Evolutionary conservation across 768 basidiomycete species (phyloP).

Genomic region (Suillus plorans): DNA sequence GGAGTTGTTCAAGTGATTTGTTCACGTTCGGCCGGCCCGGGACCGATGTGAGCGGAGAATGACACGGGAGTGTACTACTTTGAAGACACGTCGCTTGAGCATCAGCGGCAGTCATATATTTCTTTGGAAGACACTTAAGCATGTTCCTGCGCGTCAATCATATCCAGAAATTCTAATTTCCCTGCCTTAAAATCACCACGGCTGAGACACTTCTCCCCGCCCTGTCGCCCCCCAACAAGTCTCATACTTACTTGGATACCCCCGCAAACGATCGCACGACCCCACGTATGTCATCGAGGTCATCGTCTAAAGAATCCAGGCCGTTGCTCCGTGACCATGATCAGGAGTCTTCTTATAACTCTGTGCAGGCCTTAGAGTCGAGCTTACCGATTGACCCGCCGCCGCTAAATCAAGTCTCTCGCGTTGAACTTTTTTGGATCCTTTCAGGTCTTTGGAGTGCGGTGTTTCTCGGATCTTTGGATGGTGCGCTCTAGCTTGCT

Average conservation of each 20-base stretch:
- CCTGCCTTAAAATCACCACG: slow-evolving; percentile 8
- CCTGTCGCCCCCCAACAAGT: slow-evolving; percentile 2
- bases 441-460: slow-evolving; percentile 79
- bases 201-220: slow-evolving; percentile 1
- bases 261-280: slow-evolving; percentile 1
- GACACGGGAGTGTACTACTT: slow-evolving; percentile 18
- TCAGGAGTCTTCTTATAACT: slow-evolving; percentile 41
- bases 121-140: slow-evolving; percentile 7
- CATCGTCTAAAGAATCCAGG: slow-evolving; percentile 50
- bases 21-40: slow-evolving; percentile 20
- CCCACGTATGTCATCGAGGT: slow-evolving; percentile 38
- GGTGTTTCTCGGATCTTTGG: slow-evolving; percentile 81
- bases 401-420: slow-evolving; percentile 47
- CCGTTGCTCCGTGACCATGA: slow-evolving; percentile 55
- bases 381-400: slow-evolving; percentile 26
- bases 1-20: slow-evolving; percentile 7
- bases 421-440: slow-evolving; percentile 64
- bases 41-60: slow-evolving; percentile 32
- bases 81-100: slow-evolving; percentile 18
- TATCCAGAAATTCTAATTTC: background rate
- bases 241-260: slow-evolving; percentile 9
- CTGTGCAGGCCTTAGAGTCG: slow-evolving; percentile 37
- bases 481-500: slow-evolving; percentile 51
- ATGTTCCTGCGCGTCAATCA: slow-evolving; percentile 17
- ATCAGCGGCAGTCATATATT: slow-evolving; percentile 23